Conservation (phyloP, 2,329 filamentous ascomycete species). For the Verticillium tricorpus region DNA sequence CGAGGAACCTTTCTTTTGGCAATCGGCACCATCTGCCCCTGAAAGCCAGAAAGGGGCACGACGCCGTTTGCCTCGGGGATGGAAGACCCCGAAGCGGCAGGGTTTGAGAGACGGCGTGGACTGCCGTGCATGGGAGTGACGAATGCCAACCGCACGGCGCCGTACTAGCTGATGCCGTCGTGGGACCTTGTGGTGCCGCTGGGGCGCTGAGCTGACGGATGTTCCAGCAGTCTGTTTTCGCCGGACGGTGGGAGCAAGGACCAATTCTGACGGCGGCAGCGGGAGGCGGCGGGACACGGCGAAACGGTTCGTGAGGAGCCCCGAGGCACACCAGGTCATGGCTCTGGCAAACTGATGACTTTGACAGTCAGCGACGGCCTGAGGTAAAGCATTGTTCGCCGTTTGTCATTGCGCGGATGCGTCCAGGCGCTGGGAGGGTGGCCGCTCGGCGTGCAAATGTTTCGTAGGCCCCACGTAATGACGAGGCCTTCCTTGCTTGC, state of each 20-base stretch:
- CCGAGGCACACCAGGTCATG: background rate
- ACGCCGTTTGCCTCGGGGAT: background rate
- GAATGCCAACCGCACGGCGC: background rate
- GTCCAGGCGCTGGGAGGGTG: background rate
- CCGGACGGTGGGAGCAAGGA: background rate
- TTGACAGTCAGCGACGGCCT: background rate
- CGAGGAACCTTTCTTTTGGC: background rate
- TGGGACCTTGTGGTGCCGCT: background rate
- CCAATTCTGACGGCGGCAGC: background rate
- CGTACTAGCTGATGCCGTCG: background rate
- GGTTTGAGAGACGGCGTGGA: background rate
- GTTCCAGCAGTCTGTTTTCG: background rate
- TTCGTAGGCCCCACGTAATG: background rate
- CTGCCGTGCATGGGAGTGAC: background rate
- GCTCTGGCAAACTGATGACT: background rate
- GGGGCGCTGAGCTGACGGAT: background rate
- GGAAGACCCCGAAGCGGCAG: background rate
- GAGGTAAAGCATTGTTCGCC: background rate
- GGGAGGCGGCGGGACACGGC: background rate
- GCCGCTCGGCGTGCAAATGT: background rate
- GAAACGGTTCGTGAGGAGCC: background rate
- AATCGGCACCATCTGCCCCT: background rate
- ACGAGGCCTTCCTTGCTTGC: background rate
- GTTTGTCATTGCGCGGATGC: background rate
- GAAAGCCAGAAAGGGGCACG: background rate